Base-by-base conservation (phyloP, 768 basidiomycete genomes). In the Termitomyces sp. region DNA sequence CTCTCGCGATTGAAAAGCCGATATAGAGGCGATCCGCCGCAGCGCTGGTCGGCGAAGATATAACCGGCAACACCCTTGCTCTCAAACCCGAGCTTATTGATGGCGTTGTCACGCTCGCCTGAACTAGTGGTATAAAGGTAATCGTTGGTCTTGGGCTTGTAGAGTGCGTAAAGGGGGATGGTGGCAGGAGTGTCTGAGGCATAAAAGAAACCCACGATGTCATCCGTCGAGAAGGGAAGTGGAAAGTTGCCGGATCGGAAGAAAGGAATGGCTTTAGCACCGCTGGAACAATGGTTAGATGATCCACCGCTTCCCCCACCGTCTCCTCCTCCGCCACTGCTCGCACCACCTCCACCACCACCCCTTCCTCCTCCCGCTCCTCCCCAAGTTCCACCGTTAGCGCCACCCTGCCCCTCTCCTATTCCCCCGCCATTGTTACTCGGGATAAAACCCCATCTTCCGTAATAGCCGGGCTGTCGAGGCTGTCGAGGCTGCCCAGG, bases 401-500 rank as follows among this genome's bases (percentile, higher is more conserved):
- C 55, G 7, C 55, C 55, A 2, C 50, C 55, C 11, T 45, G 43
- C 0, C 50, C 55, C 0, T 50, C 55, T 12, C 38, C 21, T 3
- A 19, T 28, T 12, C 55, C 55, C 19, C 55, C 55, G 2, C 55
- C 55, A n/a, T 56, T 56, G 7, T 46, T 56, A 22, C 46, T 44
- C 10, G 45, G 47, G n/a, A 24, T 43, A 12, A 34, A 38, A 3
- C 45, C 51, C 3, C 51, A 51, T 1, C 51, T 53, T 17, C 24
- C 24, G 30, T 41, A 45, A 34, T 53, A 53, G 1, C 58, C 58
- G 7, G 58, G 58, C 21, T 55, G 58, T 21, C 58, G 55, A 0
- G 58, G 51, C n/a, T 53, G 51, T 2, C 58, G 55, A 0, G 58
- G 58, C 43, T 59, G 58, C 0, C 58, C 58, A 15, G 55, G 55